phyloP scores from a whole-genome alignment of 169 alveolate species.

The Cyclospora cayetanensis region DNA sequence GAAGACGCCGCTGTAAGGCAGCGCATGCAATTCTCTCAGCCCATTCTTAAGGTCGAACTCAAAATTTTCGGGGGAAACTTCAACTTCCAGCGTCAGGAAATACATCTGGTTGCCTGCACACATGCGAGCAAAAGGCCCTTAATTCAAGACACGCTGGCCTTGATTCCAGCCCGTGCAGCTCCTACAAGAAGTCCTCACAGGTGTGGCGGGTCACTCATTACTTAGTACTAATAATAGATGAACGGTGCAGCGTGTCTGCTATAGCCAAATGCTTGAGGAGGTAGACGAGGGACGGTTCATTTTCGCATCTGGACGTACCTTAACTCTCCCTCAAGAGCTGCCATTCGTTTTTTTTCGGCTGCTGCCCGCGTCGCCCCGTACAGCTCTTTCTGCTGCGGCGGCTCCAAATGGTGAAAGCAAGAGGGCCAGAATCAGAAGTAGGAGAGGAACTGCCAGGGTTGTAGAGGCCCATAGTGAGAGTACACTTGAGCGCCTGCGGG shows the following conservation, averaged over 20 bases:
- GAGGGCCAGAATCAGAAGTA: constrained; percentile 52
- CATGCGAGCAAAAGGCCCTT: background rate
- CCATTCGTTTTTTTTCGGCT: background rate
- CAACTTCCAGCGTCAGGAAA: constrained; percentile 48
- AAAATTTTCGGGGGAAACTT: constrained; percentile 36
- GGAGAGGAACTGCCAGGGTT: constrained; percentile 63
- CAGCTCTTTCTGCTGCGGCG: background rate
- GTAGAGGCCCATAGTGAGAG: constrained; percentile 66
- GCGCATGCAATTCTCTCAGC: background rate
- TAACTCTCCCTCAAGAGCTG: background rate
- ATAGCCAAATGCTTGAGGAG: too few species aligned
- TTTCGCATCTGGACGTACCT: background rate
- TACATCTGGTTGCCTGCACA: constrained; percentile 61
- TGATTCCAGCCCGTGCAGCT: too few species aligned
- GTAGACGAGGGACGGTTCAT: too few species aligned
- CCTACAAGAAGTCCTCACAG: too few species aligned
- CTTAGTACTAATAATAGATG: too few species aligned
- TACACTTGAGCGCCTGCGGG: constrained; percentile 57
- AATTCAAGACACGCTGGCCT: too few species aligned
- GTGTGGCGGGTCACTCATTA: too few species aligned
- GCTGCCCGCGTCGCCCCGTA: background rate
- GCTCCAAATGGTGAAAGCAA: constrained; percentile 27
- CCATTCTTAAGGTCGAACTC: constrained; percentile 1
- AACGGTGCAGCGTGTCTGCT: too few species aligned
- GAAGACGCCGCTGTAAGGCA: constrained; percentile 35